phyloP scores from a whole-genome alignment of 805 yeast species.

The Candida chilensis region DNA sequence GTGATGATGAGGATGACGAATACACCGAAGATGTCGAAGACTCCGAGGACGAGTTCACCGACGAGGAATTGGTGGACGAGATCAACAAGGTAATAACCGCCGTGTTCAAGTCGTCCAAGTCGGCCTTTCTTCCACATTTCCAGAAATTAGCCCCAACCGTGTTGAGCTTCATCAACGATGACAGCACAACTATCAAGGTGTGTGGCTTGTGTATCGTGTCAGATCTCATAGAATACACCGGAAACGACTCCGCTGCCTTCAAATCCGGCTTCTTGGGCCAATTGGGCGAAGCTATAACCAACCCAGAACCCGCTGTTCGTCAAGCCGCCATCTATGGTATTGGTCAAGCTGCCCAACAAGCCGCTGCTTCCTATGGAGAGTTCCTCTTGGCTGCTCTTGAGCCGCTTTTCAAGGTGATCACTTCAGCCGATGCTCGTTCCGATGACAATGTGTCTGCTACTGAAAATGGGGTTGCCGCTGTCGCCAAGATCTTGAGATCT shows the following conservation, averaged over 20 bases:
- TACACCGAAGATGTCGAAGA: slow-evolving; percentile 82
- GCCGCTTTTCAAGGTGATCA: slow-evolving; percentile 62
- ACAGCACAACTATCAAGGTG: slow-evolving; percentile 56
- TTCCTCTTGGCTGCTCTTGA: slow-evolving; percentile 64
- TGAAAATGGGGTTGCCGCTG: slow-evolving; percentile 74
- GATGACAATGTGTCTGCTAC: slow-evolving; percentile 83
- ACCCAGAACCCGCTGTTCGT: slow-evolving; percentile 64
- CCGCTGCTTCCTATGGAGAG: slow-evolving; percentile 55
- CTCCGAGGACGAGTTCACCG: slow-evolving; percentile 76
- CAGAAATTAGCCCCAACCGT: slow-evolving; percentile 56
- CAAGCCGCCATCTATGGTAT: slow-evolving; percentile 82
- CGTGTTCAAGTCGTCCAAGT: slow-evolving; percentile 54
- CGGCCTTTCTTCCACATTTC: slow-evolving; percentile 54
- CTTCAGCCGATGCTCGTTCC: slow-evolving; percentile 74
- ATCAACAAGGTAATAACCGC: slow-evolving; percentile 67
- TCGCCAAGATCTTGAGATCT: slow-evolving; percentile 72
- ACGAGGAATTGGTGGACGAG: slow-evolving; percentile 85
- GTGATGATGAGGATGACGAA: slow-evolving; percentile 75
- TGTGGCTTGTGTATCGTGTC: slow-evolving; percentile 77
- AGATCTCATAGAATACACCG: slow-evolving; percentile 75
- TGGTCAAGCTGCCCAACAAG: slow-evolving; percentile 81
- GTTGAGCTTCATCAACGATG: slow-evolving; percentile 52
- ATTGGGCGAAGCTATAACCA: slow-evolving; percentile 57
- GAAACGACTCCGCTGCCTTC: slow-evolving; percentile 55
- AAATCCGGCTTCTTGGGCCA: slow-evolving; percentile 56